Evolutionary conservation across 331 rosid genomes (phyloP).

Genomic region (Acacia concinna): DNA sequence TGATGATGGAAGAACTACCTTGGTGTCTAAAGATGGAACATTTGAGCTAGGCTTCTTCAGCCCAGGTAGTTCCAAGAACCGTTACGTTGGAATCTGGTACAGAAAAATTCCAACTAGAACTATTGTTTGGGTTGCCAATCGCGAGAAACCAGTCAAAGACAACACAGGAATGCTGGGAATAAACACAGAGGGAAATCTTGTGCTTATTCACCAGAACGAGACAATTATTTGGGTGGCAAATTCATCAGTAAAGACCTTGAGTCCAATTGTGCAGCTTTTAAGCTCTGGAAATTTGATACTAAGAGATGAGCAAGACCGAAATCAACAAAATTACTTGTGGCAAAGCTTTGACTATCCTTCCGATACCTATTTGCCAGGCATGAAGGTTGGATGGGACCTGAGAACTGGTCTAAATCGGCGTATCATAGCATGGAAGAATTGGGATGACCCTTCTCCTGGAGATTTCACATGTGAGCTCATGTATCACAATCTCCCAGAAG

Average conservation of each 20-base stretch:
- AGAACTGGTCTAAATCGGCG: constrained; percentile 22
- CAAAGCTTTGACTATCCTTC: no score
- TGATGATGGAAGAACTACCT: constrained; percentile 31
- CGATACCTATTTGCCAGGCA: constrained; percentile 35
- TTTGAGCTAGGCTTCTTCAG: constrained; percentile 26
- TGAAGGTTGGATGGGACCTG: constrained; percentile 45
- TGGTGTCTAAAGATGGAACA: constrained; percentile 23
- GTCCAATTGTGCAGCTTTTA: constrained; percentile 27
- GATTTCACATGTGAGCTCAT: constrained; percentile 22
- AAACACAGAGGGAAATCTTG: constrained; percentile 25
- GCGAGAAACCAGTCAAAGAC: constrained; percentile 26
- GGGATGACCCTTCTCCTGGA: constrained; percentile 41
- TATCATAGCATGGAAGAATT: constrained; percentile 35
- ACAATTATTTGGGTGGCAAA: constrained; percentile 39
- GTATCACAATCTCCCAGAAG: constrained; percentile 26
- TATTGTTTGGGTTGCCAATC: constrained; percentile 51
- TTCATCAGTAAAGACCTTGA: constrained; percentile 4
- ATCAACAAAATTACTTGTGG: constrained; percentile 4
- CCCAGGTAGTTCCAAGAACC: constrained; percentile 28
- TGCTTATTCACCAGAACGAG: constrained; percentile 21
- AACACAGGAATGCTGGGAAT: constrained; percentile 28
- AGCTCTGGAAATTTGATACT: constrained; percentile 44
- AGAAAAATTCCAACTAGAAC: constrained; percentile 22
- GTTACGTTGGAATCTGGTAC: constrained; percentile 50
- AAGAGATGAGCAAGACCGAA: constrained; percentile 29